phyloP scores from a whole-genome alignment of 805 yeast species.

The Candida morakotiae region DNA sequence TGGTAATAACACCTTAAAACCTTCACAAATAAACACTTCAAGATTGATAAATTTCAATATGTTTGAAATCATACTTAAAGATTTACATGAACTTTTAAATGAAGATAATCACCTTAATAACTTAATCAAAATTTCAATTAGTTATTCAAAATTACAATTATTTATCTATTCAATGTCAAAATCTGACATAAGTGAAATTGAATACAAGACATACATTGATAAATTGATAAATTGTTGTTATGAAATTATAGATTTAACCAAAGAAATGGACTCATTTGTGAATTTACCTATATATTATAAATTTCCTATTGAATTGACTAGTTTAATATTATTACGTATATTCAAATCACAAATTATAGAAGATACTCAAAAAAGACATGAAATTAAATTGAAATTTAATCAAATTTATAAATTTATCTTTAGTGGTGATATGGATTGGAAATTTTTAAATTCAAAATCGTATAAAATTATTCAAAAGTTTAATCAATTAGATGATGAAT shows the following conservation, averaged over 20 bases:
- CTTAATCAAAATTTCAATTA: slow-evolving; percentile 28
- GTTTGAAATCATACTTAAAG: slow-evolving; percentile 38
- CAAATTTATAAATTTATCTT: slow-evolving; percentile 16
- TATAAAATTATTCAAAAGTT: slow-evolving; percentile 22
- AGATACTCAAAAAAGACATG: slow-evolving; percentile 19
- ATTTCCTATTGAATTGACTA: slow-evolving; percentile 32
- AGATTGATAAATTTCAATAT: slow-evolving; percentile 36
- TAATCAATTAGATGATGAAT: slow-evolving; percentile 13
- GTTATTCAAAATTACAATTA: slow-evolving; percentile 35
- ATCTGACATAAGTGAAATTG: slow-evolving; percentile 19
- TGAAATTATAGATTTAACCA: slow-evolving; percentile 20
- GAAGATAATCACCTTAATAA: slow-evolving; percentile 14
- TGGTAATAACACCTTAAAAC: slow-evolving; percentile 14
- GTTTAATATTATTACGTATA: slow-evolving; percentile 27
- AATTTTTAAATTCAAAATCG: slow-evolving; percentile 18
- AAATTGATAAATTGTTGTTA: slow-evolving; percentile 28
- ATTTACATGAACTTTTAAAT: slow-evolving; percentile 14
- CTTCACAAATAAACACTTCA: slow-evolving; percentile 17
- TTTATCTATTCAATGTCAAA: slow-evolving; percentile 31
- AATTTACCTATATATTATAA: slow-evolving; percentile 39
- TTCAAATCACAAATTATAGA: slow-evolving; percentile 28
- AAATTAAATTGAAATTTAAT: slow-evolving; percentile 21
- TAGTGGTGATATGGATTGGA: slow-evolving; percentile 18
- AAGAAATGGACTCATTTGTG: slow-evolving; percentile 6
- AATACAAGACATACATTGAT: slow-evolving; percentile 23